phyloP scores from a whole-genome alignment of 805 yeast species.

The Cyberlindnera galapagoensis region DNA sequence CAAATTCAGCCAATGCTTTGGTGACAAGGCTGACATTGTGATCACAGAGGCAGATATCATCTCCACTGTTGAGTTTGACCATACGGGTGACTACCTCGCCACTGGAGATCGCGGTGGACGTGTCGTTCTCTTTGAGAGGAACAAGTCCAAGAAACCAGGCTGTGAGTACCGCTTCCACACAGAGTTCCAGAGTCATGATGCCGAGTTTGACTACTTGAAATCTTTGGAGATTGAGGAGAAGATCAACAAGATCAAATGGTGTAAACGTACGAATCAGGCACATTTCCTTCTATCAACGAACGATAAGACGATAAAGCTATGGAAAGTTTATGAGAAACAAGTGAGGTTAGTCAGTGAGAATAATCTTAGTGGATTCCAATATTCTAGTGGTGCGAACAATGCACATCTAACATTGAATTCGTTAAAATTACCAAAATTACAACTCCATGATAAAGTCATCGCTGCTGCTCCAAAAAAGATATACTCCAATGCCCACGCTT shows the following conservation, averaged over 20 bases:
- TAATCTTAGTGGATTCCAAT: conserved; percentile 51
- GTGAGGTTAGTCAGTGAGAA: conserved; percentile 90
- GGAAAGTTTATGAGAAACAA: conserved; percentile 93
- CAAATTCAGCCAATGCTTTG: conserved; percentile 95
- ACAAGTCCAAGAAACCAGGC: conserved; percentile 57
- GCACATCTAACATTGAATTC: conserved; percentile 29
- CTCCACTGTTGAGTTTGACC: conserved; percentile 94
- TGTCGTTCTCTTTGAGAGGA: conserved; percentile 91
- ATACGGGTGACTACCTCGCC: conserved; percentile 90
- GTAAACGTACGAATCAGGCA: conserved; percentile 81
- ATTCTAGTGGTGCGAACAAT: conserved; percentile 4
- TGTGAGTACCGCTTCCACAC: conserved; percentile 95
- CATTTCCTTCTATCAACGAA: conserved; percentile 86
- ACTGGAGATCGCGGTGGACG: conserved; percentile 99
- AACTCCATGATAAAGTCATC: conserved; percentile 91
- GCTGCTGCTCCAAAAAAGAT: conserved; percentile 91
- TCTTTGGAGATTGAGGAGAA: conserved; percentile 96
- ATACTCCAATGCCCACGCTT: conserved; percentile 95
- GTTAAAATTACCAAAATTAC: conserved; percentile 77
- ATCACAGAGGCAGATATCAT: conserved; percentile 97
- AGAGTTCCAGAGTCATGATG: conserved; percentile 97
- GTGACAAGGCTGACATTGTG: conserved; percentile 96
- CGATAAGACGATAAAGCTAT: conserved; percentile 96
- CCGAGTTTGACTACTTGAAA: conserved; percentile 95
- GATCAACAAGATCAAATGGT: conserved; percentile 96